phyloP scores from a whole-genome alignment of 83 land plant genomes.

The Larix sibirica region DNA sequence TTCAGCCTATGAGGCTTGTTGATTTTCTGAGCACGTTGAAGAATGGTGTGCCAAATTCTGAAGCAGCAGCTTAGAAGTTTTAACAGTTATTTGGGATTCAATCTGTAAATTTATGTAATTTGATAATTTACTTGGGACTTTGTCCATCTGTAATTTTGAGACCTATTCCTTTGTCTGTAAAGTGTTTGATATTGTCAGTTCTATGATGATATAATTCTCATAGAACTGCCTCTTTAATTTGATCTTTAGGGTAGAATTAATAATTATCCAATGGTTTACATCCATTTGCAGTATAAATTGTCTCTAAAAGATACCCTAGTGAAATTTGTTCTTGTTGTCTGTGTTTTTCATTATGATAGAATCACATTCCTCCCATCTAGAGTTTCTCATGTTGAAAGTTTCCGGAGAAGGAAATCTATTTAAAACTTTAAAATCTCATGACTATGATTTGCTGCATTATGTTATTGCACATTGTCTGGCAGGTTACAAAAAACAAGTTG shows the following conservation, averaged over 20 bases:
- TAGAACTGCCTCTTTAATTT: not conserved
- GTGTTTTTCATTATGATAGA: no score
- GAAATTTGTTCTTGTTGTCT: no score
- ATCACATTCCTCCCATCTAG: no score
- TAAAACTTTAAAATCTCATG: no score
- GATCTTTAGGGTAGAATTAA: not conserved
- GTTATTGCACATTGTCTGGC: no score
- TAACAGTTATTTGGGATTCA: not conserved
- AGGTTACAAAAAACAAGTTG: no score
- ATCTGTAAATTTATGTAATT: not conserved
- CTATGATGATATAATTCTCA: not conserved
- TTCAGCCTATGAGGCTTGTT: not conserved
- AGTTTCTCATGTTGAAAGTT: no score
- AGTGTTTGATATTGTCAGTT: not conserved
- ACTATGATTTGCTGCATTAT: no score
- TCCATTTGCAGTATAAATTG: not conserved
- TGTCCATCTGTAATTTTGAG: not conserved
- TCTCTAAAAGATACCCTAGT: no score
- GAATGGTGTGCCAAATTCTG: not conserved
- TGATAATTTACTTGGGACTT: not conserved
- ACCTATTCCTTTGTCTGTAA: not conserved
- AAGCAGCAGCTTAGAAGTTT: constrained; percentile 11
- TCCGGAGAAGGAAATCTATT: no score
- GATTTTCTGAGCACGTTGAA: constrained; percentile 1
- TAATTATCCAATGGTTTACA: not conserved